Evolutionary conservation across 2,329 filamentous ascomycete genomes (phyloP).

Genomic region (Venturia pyrina): DNA sequence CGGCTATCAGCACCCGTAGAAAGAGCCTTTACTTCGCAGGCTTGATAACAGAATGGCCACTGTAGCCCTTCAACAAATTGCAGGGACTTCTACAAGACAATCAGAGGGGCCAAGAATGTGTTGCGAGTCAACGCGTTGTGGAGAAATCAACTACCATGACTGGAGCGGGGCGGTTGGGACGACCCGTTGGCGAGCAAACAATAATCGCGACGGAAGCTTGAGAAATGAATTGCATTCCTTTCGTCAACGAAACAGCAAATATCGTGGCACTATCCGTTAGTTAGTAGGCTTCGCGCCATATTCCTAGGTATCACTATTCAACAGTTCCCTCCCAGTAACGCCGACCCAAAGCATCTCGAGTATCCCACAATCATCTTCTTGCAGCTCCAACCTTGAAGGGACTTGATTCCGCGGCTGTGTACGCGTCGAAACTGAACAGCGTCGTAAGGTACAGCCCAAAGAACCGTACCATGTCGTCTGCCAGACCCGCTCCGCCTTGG

Average conservation of each 20-base stretch:
- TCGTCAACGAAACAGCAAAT: background rate
- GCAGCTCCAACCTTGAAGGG: constrained; percentile 22
- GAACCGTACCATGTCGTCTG: constrained; percentile 33
- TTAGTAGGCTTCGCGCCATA: background rate
- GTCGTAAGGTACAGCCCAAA: constrained; percentile 36
- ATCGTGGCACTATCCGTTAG: background rate
- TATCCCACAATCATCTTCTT: background rate
- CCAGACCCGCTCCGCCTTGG: constrained; percentile 24
- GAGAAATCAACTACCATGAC: background rate
- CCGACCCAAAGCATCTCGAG: background rate
- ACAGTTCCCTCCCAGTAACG: background rate
- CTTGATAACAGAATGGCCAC: too few relatives aligned
- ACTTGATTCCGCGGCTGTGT: constrained; percentile 33
- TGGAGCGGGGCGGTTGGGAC: background rate
- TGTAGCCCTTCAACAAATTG: background rate
- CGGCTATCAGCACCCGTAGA: too few relatives aligned
- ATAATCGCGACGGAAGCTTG: background rate
- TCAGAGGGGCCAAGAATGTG: background rate
- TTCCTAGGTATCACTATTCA: background rate
- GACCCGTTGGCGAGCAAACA: background rate
- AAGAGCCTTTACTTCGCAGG: too few relatives aligned
- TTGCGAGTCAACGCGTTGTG: background rate
- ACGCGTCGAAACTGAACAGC: constrained; percentile 35
- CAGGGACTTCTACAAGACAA: background rate
- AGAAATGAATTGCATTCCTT: background rate